phyloP scores from a whole-genome alignment of 768 basidiomycete genomes.

The Boletales sp. region DNA sequence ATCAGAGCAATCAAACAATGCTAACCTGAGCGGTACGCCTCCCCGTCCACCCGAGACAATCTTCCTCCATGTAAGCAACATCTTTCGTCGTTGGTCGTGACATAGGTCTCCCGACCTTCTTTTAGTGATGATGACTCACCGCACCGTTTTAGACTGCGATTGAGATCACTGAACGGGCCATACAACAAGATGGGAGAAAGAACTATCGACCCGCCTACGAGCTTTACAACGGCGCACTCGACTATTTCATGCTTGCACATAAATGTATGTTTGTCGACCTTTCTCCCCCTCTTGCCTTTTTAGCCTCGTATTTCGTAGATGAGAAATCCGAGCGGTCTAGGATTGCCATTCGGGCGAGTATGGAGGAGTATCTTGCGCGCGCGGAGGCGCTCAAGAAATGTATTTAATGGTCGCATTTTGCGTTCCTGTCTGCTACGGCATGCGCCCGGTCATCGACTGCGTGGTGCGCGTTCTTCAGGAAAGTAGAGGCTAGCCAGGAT shows the following conservation, averaged over 20 bases:
- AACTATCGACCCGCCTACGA: conserved; percentile 92
- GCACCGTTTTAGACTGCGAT: conserved; percentile 60
- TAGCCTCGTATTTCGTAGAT: conserved; percentile 24
- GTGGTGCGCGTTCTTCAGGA: too few relatives aligned
- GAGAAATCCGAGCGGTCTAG: conserved; percentile 93
- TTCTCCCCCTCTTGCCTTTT: not conserved
- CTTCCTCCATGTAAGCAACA: conserved; percentile 15
- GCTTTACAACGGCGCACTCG: conserved; percentile 86
- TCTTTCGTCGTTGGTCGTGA: too few relatives aligned
- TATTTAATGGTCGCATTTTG: not conserved
- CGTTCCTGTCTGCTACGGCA: too few relatives aligned
- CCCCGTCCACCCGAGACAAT: conserved; percentile 16
- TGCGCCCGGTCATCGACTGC: too few relatives aligned
- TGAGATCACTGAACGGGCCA: conserved; percentile 83
- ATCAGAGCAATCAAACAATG: not conserved
- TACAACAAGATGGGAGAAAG: conserved; percentile 84
- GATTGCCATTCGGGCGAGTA: conserved; percentile 75
- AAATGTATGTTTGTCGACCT: conserved; percentile 54
- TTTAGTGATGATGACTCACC: not conserved
- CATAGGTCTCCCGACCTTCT: not conserved
- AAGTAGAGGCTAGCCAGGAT: too few relatives aligned
- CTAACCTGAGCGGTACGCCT: not conserved
- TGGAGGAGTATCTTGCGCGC: conserved; percentile 84
- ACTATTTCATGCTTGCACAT: conserved; percentile 95
- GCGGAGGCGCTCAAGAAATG: conserved; percentile 85